These are phyloP conservation scores for Pisolithus albus DNA, from an alignment of 768 basidiomycete species.

Conservation along the genomic window DNA sequence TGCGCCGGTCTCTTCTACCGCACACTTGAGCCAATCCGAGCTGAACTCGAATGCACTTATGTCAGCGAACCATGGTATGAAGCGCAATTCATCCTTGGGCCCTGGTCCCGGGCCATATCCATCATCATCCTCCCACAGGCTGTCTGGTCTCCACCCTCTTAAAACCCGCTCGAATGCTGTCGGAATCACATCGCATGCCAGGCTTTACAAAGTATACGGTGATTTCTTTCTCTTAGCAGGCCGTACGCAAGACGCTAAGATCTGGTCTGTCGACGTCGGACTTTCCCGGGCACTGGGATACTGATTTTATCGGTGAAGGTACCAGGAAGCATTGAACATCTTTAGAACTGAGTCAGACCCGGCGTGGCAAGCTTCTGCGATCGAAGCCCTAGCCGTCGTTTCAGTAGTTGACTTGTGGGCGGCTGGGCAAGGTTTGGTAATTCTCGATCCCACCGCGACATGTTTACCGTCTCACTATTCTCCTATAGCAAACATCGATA, in stretches of 20 bases:
- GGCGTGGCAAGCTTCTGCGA: conserved; percentile 83
- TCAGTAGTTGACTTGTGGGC: conserved; percentile 82
- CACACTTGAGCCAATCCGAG: conserved; percentile 54
- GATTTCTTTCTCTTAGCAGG: conserved; percentile 88
- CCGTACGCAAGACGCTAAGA: conserved; percentile 70
- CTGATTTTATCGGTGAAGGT: conserved; percentile 44
- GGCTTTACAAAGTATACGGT: conserved; percentile 81
- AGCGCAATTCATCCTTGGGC: conserved; percentile 50
- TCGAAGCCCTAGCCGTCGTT: conserved; percentile 80
- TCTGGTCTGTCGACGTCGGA: conserved; percentile 51
- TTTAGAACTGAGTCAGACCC: conserved; percentile 70
- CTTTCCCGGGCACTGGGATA: conserved; percentile 2
- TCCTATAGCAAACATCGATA: conserved; percentile 47
- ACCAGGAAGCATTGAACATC: conserved; percentile 75
- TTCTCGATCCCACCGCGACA: conserved; percentile 23
- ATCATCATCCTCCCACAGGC: conserved; percentile 34
- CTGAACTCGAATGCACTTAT: conserved; percentile 24
- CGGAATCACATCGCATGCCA: conserved; percentile 73
- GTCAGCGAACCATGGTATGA: conserved; percentile 30
- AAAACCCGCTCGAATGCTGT: conserved; percentile 61
- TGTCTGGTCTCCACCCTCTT: conserved; percentile 39
- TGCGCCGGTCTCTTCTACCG: conserved; percentile 39
- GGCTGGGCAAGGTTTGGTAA: conserved; percentile 60
- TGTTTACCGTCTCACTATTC: conserved; percentile 2
- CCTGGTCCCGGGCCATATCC: conserved; percentile 19